These are phyloP conservation scores for Hypericum androsaemum DNA, from an alignment of 345 rosid genomes.

Conservation along the genomic window DNA sequence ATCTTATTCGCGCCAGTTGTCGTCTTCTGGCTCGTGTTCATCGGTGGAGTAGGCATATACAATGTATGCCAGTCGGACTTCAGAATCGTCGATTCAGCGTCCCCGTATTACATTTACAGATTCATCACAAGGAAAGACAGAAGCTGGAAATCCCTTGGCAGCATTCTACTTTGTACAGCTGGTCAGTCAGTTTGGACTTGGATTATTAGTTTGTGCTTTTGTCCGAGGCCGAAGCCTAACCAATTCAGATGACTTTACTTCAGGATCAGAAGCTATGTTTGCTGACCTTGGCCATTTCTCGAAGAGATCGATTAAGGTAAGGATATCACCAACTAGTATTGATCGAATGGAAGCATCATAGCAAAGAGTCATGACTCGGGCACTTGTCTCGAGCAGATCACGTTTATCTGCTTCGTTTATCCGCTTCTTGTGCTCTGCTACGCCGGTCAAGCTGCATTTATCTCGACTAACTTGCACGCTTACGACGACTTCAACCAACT, in stretches of 20 bases:
- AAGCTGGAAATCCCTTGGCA: constrained; percentile 39
- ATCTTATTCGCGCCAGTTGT: constrained; percentile 42
- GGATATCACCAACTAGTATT: not conserved
- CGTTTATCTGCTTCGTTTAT: constrained; percentile 37
- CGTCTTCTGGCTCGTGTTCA: constrained; percentile 43
- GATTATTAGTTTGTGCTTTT: not conserved
- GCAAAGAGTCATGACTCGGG: not conserved
- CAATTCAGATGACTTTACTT: not conserved
- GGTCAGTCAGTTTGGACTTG: constrained; percentile 25
- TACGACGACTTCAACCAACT: constrained; percentile 32
- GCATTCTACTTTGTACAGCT: constrained; percentile 49
- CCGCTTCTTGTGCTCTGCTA: constrained; percentile 40
- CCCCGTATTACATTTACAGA: constrained; percentile 36
- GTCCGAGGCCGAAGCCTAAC: not conserved
- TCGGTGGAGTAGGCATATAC: constrained; percentile 41
- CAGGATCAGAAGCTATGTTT: constrained; percentile 68
- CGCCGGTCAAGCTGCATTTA: constrained; percentile 58
- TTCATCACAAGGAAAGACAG: constrained; percentile 22
- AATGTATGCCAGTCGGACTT: constrained; percentile 28
- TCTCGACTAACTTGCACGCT: constrained; percentile 27
- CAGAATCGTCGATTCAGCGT: constrained; percentile 28
- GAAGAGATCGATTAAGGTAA: constrained; percentile 42
- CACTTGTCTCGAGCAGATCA: constrained; percentile 27
- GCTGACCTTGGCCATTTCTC: constrained; percentile 62
- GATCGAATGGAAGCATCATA: not conserved